These are phyloP conservation scores for Amorphotheca resinae DNA, from an alignment of 495 filamentous ascomycete species.

Conservation along the genomic window DNA sequence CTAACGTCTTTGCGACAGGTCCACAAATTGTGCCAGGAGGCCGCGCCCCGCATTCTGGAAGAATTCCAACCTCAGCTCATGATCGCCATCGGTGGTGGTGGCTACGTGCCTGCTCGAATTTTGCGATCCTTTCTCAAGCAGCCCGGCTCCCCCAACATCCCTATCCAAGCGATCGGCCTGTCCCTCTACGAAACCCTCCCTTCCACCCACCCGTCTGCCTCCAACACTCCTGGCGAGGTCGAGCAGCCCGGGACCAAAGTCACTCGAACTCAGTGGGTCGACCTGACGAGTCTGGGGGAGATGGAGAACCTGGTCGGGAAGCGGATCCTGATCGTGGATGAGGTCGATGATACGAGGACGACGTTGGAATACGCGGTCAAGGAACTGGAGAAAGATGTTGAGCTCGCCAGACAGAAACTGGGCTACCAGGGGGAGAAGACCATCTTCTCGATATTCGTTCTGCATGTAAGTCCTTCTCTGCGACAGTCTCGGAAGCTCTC, in stretches of 20 bases:
- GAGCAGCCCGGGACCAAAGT: slow-evolving; percentile 84
- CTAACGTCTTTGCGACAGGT: slow-evolving; percentile 46
- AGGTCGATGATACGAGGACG: slow-evolving; percentile 96
- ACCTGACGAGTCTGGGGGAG: slow-evolving; percentile 69
- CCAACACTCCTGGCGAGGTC: slow-evolving; percentile 28
- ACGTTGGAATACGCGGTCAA: slow-evolving; percentile 94
- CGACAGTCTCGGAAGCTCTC: neutral
- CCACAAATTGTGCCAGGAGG: slow-evolving; percentile 87
- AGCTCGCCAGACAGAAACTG: slow-evolving; percentile 58
- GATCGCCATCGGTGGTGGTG: slow-evolving; percentile 96
- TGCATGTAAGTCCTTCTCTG: slow-evolving; percentile 57
- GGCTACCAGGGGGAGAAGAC: slow-evolving; percentile 60
- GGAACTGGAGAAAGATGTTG: slow-evolving; percentile 95
- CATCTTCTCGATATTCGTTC: slow-evolving; percentile 82
- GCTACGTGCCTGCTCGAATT: slow-evolving; percentile 94
- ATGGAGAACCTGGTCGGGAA: slow-evolving; percentile 92
- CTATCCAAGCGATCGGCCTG: slow-evolving; percentile 97
- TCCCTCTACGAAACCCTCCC: slow-evolving; percentile 87
- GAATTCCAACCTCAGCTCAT: slow-evolving; percentile 87
- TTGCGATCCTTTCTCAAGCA: slow-evolving; percentile 95
- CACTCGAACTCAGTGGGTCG: slow-evolving; percentile 95
- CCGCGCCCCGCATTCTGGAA: slow-evolving; percentile 68
- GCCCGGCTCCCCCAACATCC: slow-evolving; percentile 81
- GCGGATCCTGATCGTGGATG: slow-evolving; percentile 95
- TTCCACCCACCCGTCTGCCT: slow-evolving; percentile 23